These are phyloP conservation scores for Nakazawaea peltata DNA, from an alignment of 805 yeast species.

Conservation along the genomic window DNA sequence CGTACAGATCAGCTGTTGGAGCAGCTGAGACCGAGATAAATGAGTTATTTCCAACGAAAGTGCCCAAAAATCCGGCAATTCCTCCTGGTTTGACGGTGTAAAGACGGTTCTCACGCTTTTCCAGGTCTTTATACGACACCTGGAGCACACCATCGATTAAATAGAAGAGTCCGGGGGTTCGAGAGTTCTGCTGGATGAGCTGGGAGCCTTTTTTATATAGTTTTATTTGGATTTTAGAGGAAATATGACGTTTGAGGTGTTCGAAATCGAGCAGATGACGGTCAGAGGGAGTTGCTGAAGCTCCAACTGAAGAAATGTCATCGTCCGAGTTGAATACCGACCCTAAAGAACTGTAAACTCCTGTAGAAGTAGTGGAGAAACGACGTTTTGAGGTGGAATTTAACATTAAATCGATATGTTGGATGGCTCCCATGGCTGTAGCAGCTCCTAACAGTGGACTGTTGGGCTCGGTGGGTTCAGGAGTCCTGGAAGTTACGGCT, in stretches of 20 bases:
- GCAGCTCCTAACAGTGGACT: conserved; percentile 4
- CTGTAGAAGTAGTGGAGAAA: conserved; percentile 1
- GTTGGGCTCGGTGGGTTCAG: conserved; percentile 2
- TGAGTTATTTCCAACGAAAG: conserved; percentile 72
- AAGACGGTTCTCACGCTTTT: conserved; percentile 29
- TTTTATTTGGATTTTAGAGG: conserved; percentile 50
- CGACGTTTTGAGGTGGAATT: not conserved
- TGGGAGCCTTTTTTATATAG: conserved; percentile 43
- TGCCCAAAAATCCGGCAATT: conserved; percentile 79
- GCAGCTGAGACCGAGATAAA: conserved; percentile 63
- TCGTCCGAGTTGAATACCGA: conserved; percentile 9
- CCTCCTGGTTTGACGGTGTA: conserved; percentile 70
- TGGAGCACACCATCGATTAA: conserved; percentile 74
- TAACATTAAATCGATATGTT: not conserved
- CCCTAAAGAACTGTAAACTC: conserved; percentile 1
- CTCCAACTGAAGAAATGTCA: conserved; percentile 2
- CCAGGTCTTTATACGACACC: conserved; percentile 35
- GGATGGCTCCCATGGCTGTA: not conserved
- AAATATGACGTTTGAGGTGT: conserved; percentile 46
- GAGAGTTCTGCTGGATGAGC: conserved; percentile 56
- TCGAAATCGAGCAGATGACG: conserved; percentile 30
- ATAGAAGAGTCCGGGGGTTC: conserved; percentile 69
- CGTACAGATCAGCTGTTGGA: conserved; percentile 50
- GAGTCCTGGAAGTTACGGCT: not conserved
- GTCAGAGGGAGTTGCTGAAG: no score